These are phyloP conservation scores for Casaregolazyma suthepensis DNA, from an alignment of 1,139 yeast genomes.

Conservation along the genomic window DNA sequence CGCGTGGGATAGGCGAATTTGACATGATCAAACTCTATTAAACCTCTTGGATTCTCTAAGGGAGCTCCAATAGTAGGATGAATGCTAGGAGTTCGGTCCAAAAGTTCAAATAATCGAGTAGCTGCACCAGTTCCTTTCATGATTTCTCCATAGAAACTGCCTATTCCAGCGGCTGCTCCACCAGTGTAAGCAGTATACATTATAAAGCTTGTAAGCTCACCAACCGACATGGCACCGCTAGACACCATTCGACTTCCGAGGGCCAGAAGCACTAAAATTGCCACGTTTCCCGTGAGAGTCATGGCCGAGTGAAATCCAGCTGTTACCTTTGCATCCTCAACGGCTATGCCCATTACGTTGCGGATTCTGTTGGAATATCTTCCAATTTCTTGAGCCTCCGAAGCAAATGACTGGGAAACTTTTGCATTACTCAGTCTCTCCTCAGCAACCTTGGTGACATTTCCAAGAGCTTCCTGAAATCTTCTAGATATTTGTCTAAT, in stretches of 20 bases:
- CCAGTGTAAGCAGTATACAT: conserved; percentile 94
- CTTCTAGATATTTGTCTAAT: conserved; percentile 69
- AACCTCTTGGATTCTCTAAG: conserved; percentile 39
- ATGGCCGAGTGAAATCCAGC: conserved; percentile 68
- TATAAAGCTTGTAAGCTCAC: conserved; percentile 88
- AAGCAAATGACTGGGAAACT: conserved; percentile 86
- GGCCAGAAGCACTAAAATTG: conserved; percentile 68
- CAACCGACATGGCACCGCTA: conserved; percentile 66
- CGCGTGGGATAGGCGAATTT: conserved; percentile 83
- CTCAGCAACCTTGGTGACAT: conserved; percentile 82
- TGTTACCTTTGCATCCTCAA: conserved; percentile 66
- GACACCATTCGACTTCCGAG: conserved; percentile 78
- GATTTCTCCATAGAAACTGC: conserved; percentile 83
- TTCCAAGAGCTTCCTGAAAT: conserved; percentile 82
- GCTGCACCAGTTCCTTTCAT: conserved; percentile 99
- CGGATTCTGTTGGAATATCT: conserved; percentile 67
- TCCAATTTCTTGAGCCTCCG: conserved; percentile 61
- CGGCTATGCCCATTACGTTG: conserved; percentile 65
- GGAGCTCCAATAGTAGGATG: conserved; percentile 55
- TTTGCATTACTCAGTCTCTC: conserved; percentile 82
- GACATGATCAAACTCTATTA: conserved; percentile 59
- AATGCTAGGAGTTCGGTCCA: conserved; percentile 68
- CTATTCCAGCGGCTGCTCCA: conserved; percentile 79
- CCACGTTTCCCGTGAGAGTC: conserved; percentile 73
- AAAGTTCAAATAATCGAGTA: conserved; percentile 79